A percentile compares a stretch with the other conserved stretches of the same genome.
These are phyloP conservation scores for Ganoderma lingzhi DNA, from an alignment of 1,284 basidiomycete species.

Conservation along the genomic window DNA sequence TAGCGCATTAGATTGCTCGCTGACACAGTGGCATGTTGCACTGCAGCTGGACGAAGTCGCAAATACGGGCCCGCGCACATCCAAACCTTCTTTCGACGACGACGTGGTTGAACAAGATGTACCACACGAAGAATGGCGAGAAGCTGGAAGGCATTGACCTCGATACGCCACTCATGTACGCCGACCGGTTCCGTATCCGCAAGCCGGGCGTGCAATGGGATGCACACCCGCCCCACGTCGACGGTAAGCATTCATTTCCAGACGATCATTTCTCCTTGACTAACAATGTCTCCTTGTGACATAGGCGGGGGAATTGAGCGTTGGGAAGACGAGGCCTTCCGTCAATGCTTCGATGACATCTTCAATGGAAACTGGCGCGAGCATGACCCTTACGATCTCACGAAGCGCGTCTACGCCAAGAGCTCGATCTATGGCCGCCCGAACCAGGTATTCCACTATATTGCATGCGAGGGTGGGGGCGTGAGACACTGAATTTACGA, in stretches of 20 bases:
- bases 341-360: conserved; percentile 72
- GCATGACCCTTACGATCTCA: conserved; percentile 77
- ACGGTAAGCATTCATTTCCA: conserved; percentile 52
- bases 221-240: conserved; percentile 79
- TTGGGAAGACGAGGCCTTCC: conserved; percentile 83
- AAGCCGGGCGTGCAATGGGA: conserved; percentile 77
- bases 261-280: not conserved
- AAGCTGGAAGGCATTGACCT: conserved; percentile 67
- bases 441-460: conserved; percentile 52
- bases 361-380: conserved; percentile 72
- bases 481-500: conserved; percentile 6
- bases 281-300: not conserved
- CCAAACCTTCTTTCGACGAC: conserved; percentile 72
- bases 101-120: conserved; percentile 72
- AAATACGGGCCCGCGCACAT: conserved; percentile 78
- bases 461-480: not conserved
- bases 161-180: conserved; percentile 76
- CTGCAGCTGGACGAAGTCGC: conserved; percentile 71
- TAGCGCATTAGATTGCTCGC: no score
- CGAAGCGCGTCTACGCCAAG: conserved; percentile 66
- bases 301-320: conserved; percentile 82
- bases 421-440: conserved; percentile 68
- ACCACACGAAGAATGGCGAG: conserved; percentile 51
- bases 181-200: conserved; percentile 85
- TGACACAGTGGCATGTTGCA: conserved; percentile 34